A percentile compares a stretch with the other conserved stretches of the same genome.
These are phyloP conservation scores for Bipolaris bicolor DNA, from an alignment of 2,329 filamentous ascomycete genomes.

Conservation along the genomic window DNA sequence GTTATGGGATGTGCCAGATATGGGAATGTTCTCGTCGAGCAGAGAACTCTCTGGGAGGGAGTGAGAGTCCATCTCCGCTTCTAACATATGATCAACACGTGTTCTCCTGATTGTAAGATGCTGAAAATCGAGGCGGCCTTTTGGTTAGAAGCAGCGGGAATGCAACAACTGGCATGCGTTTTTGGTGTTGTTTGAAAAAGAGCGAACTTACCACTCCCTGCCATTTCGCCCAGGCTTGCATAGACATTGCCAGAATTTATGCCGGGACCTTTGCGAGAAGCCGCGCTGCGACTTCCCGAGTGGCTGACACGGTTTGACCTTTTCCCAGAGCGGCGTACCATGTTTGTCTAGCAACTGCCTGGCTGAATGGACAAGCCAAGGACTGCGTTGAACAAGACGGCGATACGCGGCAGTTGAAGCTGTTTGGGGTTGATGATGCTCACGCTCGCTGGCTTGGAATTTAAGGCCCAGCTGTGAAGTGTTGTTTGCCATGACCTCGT, in stretches of 20 bases:
- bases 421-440: too few relatives aligned
- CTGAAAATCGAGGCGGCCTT: not conserved
- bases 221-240: slow-evolving; percentile 6
- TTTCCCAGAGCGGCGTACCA: slow-evolving; percentile 14
- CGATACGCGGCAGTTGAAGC: not conserved
- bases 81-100: slow-evolving; percentile 16
- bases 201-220: slow-evolving; percentile 17
- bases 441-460: not conserved
- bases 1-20: slow-evolving; percentile 9
- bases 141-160: not conserved
- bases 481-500: not conserved
- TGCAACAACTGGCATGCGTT: not conserved
- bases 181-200: not conserved
- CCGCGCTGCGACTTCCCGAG: slow-evolving; percentile 6
- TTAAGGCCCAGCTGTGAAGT: not conserved
- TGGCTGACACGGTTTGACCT: slow-evolving; percentile 8
- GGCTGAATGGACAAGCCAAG: not conserved
- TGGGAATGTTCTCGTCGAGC: slow-evolving; percentile 22
- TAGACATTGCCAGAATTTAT: slow-evolving; percentile 15
- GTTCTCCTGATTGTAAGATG: not conserved
- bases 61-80: slow-evolving; percentile 26
- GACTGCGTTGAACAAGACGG: not conserved
- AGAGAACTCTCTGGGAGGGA: slow-evolving; percentile 18
- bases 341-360: slow-evolving; percentile 8
- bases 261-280: not conserved